phyloP scores from a whole-genome alignment of 2,329 filamentous ascomycete genomes.

The Harringtonia aguacate region DNA sequence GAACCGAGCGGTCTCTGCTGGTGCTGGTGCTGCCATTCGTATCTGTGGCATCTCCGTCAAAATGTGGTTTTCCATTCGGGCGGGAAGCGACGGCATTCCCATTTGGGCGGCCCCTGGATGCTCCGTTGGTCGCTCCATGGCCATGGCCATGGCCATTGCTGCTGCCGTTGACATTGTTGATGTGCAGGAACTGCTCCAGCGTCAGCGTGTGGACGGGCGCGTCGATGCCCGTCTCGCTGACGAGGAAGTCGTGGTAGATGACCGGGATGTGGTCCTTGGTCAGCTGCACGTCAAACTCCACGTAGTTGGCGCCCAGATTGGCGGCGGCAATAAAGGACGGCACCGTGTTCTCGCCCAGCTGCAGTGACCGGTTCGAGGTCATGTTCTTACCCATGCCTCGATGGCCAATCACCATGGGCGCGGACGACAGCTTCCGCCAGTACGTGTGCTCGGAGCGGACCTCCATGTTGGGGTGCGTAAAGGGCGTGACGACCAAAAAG shows the following conservation, averaged over 20 bases:
- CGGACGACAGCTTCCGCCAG: slow-evolving; percentile 85
- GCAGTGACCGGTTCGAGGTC: slow-evolving; percentile 71
- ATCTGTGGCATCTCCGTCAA: background rate
- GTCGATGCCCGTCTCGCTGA: slow-evolving; percentile 95
- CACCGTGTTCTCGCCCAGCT: slow-evolving; percentile 92
- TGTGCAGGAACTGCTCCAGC: slow-evolving; percentile 87
- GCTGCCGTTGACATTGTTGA: slow-evolving; percentile 44
- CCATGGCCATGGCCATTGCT: background rate
- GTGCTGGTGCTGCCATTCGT: background rate
- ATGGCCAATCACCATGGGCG: slow-evolving; percentile 63
- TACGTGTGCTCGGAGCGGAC: slow-evolving; percentile 87
- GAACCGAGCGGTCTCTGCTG: slow-evolving; percentile 3
- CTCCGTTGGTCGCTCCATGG: background rate
- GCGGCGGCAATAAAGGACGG: slow-evolving; percentile 93
- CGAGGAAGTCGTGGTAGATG: slow-evolving; percentile 96
- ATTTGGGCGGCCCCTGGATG: background rate
- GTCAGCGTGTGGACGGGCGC: slow-evolving; percentile 93
- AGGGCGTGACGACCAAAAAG: slow-evolving; percentile 89
- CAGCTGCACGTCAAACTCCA: slow-evolving; percentile 81
- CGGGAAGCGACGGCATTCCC: background rate
- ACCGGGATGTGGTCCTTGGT: slow-evolving; percentile 99
- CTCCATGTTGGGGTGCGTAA: slow-evolving; percentile 87
- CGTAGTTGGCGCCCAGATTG: slow-evolving; percentile 72
- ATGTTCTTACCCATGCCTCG: slow-evolving; percentile 84
- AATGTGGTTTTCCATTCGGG: no score